A percentile compares a stretch with the other conserved stretches of the same genome.
Evolutionary conservation across 2,329 filamentous ascomycete genomes (phyloP).

Genomic region (Hirsutella rhossiliensis): DNA sequence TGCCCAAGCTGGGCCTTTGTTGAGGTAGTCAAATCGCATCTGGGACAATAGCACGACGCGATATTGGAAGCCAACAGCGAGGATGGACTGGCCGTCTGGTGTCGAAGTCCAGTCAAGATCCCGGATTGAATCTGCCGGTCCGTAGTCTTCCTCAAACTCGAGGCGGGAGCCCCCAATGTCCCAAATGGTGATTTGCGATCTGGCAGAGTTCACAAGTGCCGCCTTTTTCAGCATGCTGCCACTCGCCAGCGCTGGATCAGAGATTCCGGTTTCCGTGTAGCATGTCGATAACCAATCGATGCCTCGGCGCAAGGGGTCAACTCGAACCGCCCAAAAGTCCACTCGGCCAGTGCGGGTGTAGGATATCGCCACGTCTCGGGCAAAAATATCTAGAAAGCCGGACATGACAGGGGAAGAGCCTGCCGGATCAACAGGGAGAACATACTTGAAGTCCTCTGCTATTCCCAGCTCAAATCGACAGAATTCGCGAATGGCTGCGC

Average conservation of each 20-base stretch:
- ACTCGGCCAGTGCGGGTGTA: constrained; percentile 66
- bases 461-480: constrained; percentile 57
- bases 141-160: constrained; percentile 68
- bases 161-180: constrained; percentile 71
- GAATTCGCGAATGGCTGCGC: constrained; percentile 45
- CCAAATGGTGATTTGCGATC: constrained; percentile 79
- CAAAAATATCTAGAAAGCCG: constrained; percentile 76
- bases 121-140: constrained; percentile 60
- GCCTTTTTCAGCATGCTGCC: constrained; percentile 81
- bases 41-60: constrained; percentile 73
- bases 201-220: constrained; percentile 63
- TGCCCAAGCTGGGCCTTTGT: constrained; percentile 81
- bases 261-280: constrained; percentile 65
- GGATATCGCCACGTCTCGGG: constrained; percentile 74
- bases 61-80: constrained; percentile 88
- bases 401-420: constrained; percentile 60
- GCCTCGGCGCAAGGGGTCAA: constrained; percentile 45
- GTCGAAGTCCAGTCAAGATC: constrained; percentile 94
- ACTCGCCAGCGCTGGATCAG: constrained; percentile 64
- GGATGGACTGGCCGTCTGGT: constrained; percentile 74
- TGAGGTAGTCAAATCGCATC: constrained; percentile 83
- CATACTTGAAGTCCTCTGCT: constrained; percentile 46
- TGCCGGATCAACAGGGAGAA: constrained; percentile 78
- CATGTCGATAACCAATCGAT: constrained; percentile 78
- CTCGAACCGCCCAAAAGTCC: constrained; percentile 73